These are phyloP conservation scores for Mycena rosella DNA, from an alignment of 768 basidiomycete genomes.

Conservation along the genomic window DNA sequence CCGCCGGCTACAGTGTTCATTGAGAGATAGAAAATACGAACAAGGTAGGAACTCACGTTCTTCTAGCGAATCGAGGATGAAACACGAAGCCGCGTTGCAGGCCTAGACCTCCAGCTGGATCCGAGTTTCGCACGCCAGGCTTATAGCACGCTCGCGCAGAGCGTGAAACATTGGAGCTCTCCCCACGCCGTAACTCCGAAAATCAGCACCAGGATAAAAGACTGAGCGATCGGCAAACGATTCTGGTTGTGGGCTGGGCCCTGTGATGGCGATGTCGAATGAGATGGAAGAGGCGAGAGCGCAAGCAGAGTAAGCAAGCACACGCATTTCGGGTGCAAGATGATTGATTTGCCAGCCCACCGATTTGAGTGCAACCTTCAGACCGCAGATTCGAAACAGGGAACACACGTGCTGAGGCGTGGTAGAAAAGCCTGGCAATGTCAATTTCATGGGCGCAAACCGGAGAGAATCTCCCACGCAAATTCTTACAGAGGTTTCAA, in stretches of 20 bases:
- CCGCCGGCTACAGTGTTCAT: background rate
- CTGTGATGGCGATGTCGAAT: conserved; percentile 22
- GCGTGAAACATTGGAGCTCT: conserved; percentile 24
- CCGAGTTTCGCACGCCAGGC: conserved; percentile 18
- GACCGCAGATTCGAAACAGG: too few relatives aligned
- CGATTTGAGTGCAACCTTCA: background rate
- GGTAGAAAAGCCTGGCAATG: too few relatives aligned
- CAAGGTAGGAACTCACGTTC: background rate
- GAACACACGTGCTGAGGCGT: too few relatives aligned
- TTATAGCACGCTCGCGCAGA: conserved; percentile 17
- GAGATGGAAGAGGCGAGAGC: conserved; percentile 22
- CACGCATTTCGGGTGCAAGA: conserved; percentile 18
- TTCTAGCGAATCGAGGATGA: conserved; percentile 19
- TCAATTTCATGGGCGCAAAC: too few relatives aligned
- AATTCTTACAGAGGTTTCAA: too few relatives aligned
- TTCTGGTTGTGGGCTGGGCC: conserved; percentile 10
- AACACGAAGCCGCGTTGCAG: conserved; percentile 27
- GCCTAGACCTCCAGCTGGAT: conserved; percentile 28
- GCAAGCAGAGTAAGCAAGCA: conserved; percentile 27
- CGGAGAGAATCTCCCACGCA: too few relatives aligned
- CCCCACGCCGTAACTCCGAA: conserved; percentile 25
- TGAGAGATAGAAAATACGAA: background rate
- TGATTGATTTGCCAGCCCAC: conserved; percentile 19
- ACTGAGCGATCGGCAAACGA: conserved; percentile 24
- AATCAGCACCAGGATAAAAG: conserved; percentile 26